Conservation (phyloP, 2,329 filamentous ascomycete species). For the Trichocomaceae sp. region DNA sequence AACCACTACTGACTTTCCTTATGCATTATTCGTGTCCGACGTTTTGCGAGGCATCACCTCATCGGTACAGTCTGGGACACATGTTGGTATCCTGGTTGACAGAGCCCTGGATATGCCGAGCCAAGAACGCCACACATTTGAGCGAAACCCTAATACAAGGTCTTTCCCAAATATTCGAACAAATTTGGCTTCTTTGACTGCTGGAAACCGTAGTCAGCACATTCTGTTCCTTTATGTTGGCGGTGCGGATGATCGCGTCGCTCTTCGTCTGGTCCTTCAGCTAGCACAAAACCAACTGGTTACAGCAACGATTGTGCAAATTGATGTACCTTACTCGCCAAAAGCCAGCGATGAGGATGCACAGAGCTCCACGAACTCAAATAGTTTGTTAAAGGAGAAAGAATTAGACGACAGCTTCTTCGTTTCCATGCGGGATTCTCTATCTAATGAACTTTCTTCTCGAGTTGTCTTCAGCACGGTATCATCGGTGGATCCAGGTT, state of each 20-base stretch:
- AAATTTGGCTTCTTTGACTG: slow-evolving; percentile 45
- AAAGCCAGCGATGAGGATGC: slow-evolving; percentile 3
- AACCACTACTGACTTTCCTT: slow-evolving; percentile 55
- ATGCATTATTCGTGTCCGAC: slow-evolving; percentile 66
- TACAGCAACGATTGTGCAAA: slow-evolving; percentile 66
- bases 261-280: slow-evolving; percentile 74
- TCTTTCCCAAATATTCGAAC: slow-evolving; percentile 53
- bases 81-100: slow-evolving; percentile 74
- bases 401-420: slow-evolving; percentile 52
- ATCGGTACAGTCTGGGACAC: slow-evolving; percentile 41
- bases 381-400: slow-evolving; percentile 3
- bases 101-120: slow-evolving; percentile 51
- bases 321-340: slow-evolving; percentile 32
- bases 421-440: slow-evolving; percentile 49
- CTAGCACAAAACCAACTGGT: slow-evolving; percentile 72
- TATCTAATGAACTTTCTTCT: slow-evolving; percentile 45
- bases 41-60: slow-evolving; percentile 52
- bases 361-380: background rate
- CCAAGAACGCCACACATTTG: slow-evolving; percentile 17
- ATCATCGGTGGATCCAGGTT: slow-evolving; percentile 23
- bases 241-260: slow-evolving; percentile 71
- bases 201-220: slow-evolving; percentile 58
- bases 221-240: slow-evolving; percentile 85
- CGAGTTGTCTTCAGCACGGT: slow-evolving; percentile 52
- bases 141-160: slow-evolving; percentile 51